Evolutionary conservation across 2,329 filamentous ascomycete species (phyloP), one percentile per base, ranked within the genome.

Genomic region (Calonectria hongkongensis): DNA sequence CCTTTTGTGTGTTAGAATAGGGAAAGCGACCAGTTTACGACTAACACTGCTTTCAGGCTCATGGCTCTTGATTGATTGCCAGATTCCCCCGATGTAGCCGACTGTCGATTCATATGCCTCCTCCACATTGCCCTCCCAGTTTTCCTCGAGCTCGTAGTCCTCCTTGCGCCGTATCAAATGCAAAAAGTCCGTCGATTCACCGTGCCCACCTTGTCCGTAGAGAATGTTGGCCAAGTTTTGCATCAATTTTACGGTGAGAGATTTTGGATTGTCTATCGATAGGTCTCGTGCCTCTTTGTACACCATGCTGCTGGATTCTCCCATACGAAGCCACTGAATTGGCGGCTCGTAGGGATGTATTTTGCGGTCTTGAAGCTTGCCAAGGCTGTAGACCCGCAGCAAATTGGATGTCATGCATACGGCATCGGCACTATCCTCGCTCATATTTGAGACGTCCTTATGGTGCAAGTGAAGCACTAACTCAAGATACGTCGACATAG

Each of bases 291-390:
- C 72, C 6, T 66, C 68, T 13, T 68, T 66, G 30, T 74, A 79
- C 9, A 78, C 64, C n/a, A 69, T 63, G 25, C 60, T 70, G 56
- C 75, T 78, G 41, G 73, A 72, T n/a, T 71, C 70, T 0, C 54
- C 73, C 63, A 76, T 75, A 65, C 76, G 75, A 39, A 78, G 47
- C 78, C 78, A 79, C 36, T 78, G 66, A 2, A 72, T 36, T 9
- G 78, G 78, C 1, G 76, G 75, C 10, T 56, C 47, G n/a, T 79
- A 79, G 12, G 76, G 75, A 5, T 51, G 18, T 9, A 75, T 70
- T 2, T 45, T 15, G 9, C 76, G 75, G 39, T 75, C 66, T 10
- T 78, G 76, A 0, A 79, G 70, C 43, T 63, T 54, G 9, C 72
- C 58, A 13, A 72, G 74, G 47, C 70, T 66, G 48, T 78, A 76